Percentiles rank a stretch among this genome's conserved stretches.
Evolutionary conservation across 2,329 filamentous ascomycete genomes (phyloP).

Genomic region (Arthroderma sp.): DNA sequence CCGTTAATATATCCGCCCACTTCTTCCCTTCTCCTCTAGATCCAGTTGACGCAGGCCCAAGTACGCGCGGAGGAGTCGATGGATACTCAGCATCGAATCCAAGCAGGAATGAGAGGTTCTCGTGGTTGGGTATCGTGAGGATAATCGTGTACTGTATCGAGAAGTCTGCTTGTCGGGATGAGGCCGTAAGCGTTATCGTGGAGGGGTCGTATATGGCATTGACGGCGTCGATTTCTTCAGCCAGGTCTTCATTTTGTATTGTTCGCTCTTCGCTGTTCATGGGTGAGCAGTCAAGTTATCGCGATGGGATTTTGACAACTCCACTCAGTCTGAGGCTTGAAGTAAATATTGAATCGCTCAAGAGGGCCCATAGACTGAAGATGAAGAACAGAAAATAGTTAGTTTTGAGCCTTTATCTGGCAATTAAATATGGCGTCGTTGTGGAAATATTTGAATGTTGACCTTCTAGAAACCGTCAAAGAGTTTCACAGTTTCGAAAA

Average conservation of each 20-base stretch:
- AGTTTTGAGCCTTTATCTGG: too few species aligned
- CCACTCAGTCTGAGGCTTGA: not conserved
- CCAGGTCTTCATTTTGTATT: slow-evolving; percentile 28
- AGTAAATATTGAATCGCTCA: too few species aligned
- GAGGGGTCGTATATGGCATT: slow-evolving; percentile 53
- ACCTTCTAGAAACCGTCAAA: too few species aligned
- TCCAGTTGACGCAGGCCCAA: slow-evolving; percentile 69
- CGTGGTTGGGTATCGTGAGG: slow-evolving; percentile 54
- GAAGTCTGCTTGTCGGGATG: slow-evolving; percentile 19
- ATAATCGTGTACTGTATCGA: slow-evolving; percentile 35
- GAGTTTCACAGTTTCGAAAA: too few species aligned
- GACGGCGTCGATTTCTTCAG: slow-evolving; percentile 38
- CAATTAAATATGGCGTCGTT: too few species aligned
- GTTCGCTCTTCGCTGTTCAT: not conserved
- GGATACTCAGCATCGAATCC: slow-evolving; percentile 67
- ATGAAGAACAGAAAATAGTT: too few species aligned
- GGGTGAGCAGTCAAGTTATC: not conserved
- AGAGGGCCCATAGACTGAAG: too few species aligned
- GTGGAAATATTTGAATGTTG: too few species aligned
- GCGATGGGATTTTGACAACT: not conserved
- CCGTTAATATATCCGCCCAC: slow-evolving; percentile 56
- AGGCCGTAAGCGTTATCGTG: slow-evolving; percentile 39
- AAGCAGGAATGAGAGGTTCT: slow-evolving; percentile 38
- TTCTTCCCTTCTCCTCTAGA: slow-evolving; percentile 59
- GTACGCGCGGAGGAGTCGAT: slow-evolving; percentile 55